Evolutionary conservation across 2,329 filamentous ascomycete species (phyloP).

Genomic region (Triangularia verruculosa): DNA sequence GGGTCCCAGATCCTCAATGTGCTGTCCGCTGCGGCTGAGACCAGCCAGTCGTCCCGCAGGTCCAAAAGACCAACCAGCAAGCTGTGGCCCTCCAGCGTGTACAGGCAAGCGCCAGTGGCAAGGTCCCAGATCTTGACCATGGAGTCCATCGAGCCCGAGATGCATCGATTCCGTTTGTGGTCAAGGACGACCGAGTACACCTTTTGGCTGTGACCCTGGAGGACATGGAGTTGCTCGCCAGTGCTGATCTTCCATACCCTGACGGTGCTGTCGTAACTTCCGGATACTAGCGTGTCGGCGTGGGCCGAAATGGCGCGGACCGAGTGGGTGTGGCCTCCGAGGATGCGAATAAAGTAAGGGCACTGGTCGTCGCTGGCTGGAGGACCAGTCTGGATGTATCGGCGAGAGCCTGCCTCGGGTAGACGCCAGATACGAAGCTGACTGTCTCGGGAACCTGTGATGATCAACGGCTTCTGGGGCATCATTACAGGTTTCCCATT

Average conservation of each 20-base stretch:
- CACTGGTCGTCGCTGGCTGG: conserved; percentile 75
- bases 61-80: conserved; percentile 91
- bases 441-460: conserved; percentile 93
- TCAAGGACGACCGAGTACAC: conserved; percentile 97
- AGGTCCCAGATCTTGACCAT: conserved; percentile 97
- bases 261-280: conserved; percentile 93
- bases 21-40: conserved; percentile 92
- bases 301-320: conserved; percentile 94
- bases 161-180: conserved; percentile 86
- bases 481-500: conserved; percentile 80
- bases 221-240: conserved; percentile 77
- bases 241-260: conserved; percentile 97
- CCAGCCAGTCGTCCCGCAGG: conserved; percentile 81
- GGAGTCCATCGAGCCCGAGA: conserved; percentile 98
- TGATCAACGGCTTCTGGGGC: conserved; percentile 92
- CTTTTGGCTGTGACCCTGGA: conserved; percentile 86
- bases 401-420: conserved; percentile 72
- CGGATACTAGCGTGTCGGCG: conserved; percentile 92
- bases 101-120: conserved; percentile 76
- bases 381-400: conserved; percentile 75
- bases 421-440: conserved; percentile 93
- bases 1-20: conserved; percentile 97
- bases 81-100: conserved; percentile 89
- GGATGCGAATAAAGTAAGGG: conserved; percentile 86
- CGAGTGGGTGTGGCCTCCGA: conserved; percentile 86